Percentiles rank a stretch among this genome's conserved stretches.
Conservation (phyloP, 805 yeast genomes). For the Candida lessepsii region DNA sequence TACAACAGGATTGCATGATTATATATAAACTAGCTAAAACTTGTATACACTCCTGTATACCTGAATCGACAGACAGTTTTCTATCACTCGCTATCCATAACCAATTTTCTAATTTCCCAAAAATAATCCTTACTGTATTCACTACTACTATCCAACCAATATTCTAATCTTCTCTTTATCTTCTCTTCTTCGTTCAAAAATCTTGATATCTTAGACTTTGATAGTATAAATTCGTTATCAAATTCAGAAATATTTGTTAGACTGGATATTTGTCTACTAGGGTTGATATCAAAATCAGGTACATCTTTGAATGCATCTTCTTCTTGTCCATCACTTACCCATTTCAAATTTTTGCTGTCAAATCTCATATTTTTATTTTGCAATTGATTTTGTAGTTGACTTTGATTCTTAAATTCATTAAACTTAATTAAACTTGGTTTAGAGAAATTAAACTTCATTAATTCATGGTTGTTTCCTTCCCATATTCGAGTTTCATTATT, state of each 20-base stretch:
- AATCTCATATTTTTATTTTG: conserved; percentile 50
- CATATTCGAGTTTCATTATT: conserved; percentile 52
- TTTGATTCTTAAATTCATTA: conserved; percentile 21
- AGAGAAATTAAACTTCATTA: conserved; percentile 40
- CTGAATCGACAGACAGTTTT: not conserved
- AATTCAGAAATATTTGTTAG: conserved; percentile 20
- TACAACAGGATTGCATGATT: no score
- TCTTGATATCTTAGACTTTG: conserved; percentile 27
- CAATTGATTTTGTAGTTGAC: conserved; percentile 10
- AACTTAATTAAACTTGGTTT: conserved; percentile 40
- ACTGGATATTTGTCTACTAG: conserved; percentile 33
- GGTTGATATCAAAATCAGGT: conserved; percentile 37
- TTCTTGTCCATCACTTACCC: conserved; percentile 47
- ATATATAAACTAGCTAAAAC: not conserved
- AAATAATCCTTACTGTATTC: conserved; percentile 25
- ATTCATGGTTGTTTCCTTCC: conserved; percentile 66
- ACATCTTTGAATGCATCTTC: conserved; percentile 48
- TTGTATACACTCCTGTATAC: not conserved
- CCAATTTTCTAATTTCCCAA: conserved; percentile 46
- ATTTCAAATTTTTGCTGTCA: conserved; percentile 54
- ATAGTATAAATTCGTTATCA: conserved; percentile 27
- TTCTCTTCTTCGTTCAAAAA: conserved; percentile 38
- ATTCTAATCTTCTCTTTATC: conserved; percentile 30
- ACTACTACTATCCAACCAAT: conserved; percentile 38
- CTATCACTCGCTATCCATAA: conserved; percentile 28